Percentiles rank a stretch among this genome's conserved stretches.
These are phyloP conservation scores for Phytophthora pluvialis DNA, from an alignment of 352 stramenopile species.

Conservation along the genomic window DNA sequence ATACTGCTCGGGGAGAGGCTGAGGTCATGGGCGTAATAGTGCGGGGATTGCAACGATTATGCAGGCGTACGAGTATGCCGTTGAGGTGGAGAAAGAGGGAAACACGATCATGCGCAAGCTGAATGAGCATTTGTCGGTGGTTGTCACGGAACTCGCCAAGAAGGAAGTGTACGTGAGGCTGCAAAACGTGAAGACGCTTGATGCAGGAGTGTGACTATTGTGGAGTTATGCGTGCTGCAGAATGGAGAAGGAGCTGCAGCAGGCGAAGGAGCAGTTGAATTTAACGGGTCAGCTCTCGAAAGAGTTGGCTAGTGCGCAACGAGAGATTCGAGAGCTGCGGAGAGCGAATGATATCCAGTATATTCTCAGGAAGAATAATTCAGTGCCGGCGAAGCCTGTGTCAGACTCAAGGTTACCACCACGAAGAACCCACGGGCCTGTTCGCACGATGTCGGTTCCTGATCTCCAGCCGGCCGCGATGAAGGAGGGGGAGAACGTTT, in stretches of 20 bases:
- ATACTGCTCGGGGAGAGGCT: neutral
- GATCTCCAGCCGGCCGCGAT: neutral
- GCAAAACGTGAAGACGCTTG: neutral
- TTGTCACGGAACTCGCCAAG: conserved; percentile 65
- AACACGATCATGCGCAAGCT: conserved; percentile 47
- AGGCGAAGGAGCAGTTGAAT: conserved; percentile 64
- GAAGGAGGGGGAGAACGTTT: conserved; percentile 26
- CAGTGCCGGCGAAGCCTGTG: conserved; percentile 17
- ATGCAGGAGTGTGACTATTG: neutral
- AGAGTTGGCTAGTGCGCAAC: conserved; percentile 70
- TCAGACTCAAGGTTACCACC: conserved; percentile 23
- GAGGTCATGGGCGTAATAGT: conserved; percentile 2
- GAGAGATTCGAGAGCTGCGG: conserved; percentile 77
- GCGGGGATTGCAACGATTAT: neutral
- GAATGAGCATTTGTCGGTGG: conserved; percentile 55
- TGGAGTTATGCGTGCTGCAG: conserved; percentile 22
- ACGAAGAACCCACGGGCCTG: conserved; percentile 2
- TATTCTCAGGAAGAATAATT: conserved; percentile 52
- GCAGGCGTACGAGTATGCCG: conserved; percentile 63
- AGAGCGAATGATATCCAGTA: conserved; percentile 74
- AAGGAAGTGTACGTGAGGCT: conserved; percentile 59
- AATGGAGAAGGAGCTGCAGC: conserved; percentile 64
- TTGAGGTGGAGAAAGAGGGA: conserved; percentile 59
- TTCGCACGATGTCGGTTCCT: conserved; percentile 8
- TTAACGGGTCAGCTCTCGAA: conserved; percentile 63